These are phyloP conservation scores for Ceratobasidium sp. DNA, from an alignment of 1,284 basidiomycete species.

Conservation along the genomic window DNA sequence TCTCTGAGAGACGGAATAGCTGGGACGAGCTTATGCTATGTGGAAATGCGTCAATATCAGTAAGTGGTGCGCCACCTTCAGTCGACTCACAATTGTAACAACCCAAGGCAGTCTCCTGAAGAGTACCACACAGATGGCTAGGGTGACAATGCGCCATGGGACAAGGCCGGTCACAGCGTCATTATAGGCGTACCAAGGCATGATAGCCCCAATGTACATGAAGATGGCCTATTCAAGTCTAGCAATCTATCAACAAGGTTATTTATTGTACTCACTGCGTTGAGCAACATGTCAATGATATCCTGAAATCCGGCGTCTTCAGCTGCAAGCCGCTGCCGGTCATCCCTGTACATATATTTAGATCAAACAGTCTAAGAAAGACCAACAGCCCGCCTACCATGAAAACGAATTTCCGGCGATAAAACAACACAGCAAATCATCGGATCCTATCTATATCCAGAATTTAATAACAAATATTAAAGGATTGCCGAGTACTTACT, in stretches of 20 bases:
- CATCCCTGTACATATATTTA: slow-evolving; percentile 3
- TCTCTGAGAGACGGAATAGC: slow-evolving; percentile 24
- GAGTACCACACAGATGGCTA: slow-evolving; percentile 27
- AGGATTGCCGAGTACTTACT: background rate
- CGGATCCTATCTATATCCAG: slow-evolving; percentile 29
- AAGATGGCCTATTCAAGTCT: slow-evolving; percentile 24
- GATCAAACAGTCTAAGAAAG: background rate
- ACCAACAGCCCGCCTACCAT: slow-evolving; percentile 1
- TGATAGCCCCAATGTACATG: slow-evolving; percentile 41
- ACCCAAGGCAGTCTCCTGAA: slow-evolving; percentile 37
- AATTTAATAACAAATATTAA: background rate
- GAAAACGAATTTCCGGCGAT: slow-evolving; percentile 43
- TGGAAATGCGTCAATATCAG: background rate
- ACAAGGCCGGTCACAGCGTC: slow-evolving; percentile 15
- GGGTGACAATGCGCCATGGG: slow-evolving; percentile 27
- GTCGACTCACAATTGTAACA: slow-evolving; percentile 12
- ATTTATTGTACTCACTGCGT: slow-evolving; percentile 6
- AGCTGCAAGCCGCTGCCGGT: slow-evolving; percentile 32
- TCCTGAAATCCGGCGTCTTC: slow-evolving; percentile 38
- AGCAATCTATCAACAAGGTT: background rate
- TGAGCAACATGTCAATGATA: slow-evolving; percentile 34
- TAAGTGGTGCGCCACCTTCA: background rate
- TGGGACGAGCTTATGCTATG: slow-evolving; percentile 36
- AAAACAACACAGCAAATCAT: slow-evolving; percentile 37
- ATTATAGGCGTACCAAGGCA: slow-evolving; percentile 40